These are phyloP conservation scores for Fusarium drepaniforme DNA, from an alignment of 2,329 filamentous ascomycete genomes.

Conservation along the genomic window DNA sequence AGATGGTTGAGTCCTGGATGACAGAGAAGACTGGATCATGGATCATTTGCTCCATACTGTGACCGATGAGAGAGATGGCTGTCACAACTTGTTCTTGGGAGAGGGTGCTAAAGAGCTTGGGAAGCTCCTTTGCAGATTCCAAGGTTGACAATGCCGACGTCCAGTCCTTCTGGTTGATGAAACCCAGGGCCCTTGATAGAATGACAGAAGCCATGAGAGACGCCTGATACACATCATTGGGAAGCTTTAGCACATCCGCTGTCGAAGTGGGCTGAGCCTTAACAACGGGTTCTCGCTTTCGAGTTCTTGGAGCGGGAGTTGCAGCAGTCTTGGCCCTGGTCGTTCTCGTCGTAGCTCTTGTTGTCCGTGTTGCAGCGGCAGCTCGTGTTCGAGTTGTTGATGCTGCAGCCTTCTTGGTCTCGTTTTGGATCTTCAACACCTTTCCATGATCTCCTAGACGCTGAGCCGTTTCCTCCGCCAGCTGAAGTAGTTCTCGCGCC, in stretches of 20 bases:
- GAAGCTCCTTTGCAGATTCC: conserved; percentile 59
- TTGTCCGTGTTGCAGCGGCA: conserved; percentile 41
- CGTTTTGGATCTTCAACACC: conserved; percentile 11
- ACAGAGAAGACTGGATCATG: conserved; percentile 89
- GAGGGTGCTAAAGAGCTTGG: conserved; percentile 54
- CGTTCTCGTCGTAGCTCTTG: conserved; percentile 42
- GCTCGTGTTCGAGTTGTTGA: conserved; percentile 29
- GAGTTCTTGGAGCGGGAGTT: conserved; percentile 26
- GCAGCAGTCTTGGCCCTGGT: conserved; percentile 39
- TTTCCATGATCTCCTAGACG: conserved; percentile 46
- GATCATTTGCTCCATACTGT: conserved; percentile 79
- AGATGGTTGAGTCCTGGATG: conserved; percentile 92
- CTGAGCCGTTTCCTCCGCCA: conserved; percentile 62
- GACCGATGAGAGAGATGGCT: conserved; percentile 75
- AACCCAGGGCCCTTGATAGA: conserved; percentile 56
- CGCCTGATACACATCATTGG: conserved; percentile 52
- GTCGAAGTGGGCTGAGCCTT: conserved; percentile 41
- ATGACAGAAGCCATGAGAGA: conserved; percentile 52
- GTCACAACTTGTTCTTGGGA: conserved; percentile 69
- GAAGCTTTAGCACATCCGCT: conserved; percentile 32
- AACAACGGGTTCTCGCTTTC: conserved; percentile 35
- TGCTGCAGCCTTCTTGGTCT: conserved; percentile 25
- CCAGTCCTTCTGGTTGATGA: conserved; percentile 67
- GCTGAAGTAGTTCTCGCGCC: conserved; percentile 58
- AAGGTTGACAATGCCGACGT: conserved; percentile 68